A percentile compares a stretch with the other conserved stretches of the same genome.
These are phyloP conservation scores for Sphaerulina musiva DNA, from an alignment of 2,329 filamentous ascomycete genomes.

Conservation along the genomic window DNA sequence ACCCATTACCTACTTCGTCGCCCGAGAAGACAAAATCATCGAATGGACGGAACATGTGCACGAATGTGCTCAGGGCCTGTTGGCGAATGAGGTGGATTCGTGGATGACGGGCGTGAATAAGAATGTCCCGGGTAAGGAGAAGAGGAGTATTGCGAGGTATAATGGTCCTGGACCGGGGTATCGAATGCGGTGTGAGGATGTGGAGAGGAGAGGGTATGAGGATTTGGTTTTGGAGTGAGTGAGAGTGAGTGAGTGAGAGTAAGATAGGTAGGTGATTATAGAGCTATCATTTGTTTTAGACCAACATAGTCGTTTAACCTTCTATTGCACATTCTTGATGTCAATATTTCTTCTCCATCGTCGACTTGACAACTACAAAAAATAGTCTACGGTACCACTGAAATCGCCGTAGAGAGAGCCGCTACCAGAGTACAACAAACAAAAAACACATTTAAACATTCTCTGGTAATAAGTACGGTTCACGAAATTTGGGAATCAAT, in stretches of 20 bases:
- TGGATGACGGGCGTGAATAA: slow-evolving; percentile 54
- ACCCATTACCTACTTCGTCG: slow-evolving; percentile 4
- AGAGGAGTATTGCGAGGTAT: slow-evolving; percentile 44
- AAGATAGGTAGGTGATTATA: not conserved
- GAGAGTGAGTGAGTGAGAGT: not conserved
- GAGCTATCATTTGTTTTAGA: too few species aligned
- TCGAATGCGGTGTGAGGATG: slow-evolving; percentile 31
- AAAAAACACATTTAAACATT: too few species aligned
- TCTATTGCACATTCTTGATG: too few species aligned
- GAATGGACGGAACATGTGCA: slow-evolving; percentile 38
- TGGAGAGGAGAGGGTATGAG: slow-evolving; percentile 22
- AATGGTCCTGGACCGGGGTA: slow-evolving; percentile 43
- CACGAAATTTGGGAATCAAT: too few species aligned
- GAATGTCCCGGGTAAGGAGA: slow-evolving; percentile 44
- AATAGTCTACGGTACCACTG: too few species aligned
- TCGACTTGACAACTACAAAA: too few species aligned
- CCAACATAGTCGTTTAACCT: too few species aligned
- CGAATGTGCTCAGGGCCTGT: slow-evolving; percentile 40
- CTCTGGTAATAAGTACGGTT: too few species aligned
- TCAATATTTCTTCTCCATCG: too few species aligned
- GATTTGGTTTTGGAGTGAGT: slow-evolving; percentile 17
- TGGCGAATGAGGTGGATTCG: slow-evolving; percentile 46
- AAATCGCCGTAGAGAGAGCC: too few species aligned
- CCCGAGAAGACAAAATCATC: slow-evolving; percentile 7
- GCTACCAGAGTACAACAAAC: too few species aligned